Evolutionary conservation across 345 rosid genomes (phyloP).

Genomic region (Firmiana major): DNA sequence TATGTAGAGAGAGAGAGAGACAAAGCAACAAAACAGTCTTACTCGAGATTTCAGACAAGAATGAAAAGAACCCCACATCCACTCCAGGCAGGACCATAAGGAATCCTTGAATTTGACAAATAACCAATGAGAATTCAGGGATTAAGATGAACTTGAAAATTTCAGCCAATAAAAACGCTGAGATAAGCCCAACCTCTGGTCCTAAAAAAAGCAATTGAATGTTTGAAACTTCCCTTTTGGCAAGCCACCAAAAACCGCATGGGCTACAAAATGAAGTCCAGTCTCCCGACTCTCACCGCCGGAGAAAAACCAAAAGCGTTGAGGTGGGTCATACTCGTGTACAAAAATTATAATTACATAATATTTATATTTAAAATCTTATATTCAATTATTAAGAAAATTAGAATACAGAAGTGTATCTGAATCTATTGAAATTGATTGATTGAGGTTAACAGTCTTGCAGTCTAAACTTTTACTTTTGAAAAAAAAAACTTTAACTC

Average conservation of each 20-base stretch:
- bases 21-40: not conserved
- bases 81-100: constrained; percentile 20
- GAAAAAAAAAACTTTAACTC: no score
- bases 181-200: constrained; percentile 22
- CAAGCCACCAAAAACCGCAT: not conserved
- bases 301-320: not conserved
- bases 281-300: not conserved
- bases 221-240: not conserved
- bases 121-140: constrained; percentile 34
- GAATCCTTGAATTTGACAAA: constrained; percentile 28
- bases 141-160: constrained; percentile 26
- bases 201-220: not conserved
- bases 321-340: not conserved
- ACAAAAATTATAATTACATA: no score
- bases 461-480: no score
- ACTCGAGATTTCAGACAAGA: constrained; percentile 1
- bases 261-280: not conserved
- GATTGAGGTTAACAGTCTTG: no score
- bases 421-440: no score
- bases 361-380: no score
- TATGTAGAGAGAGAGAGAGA: not conserved
- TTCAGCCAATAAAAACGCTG: constrained; percentile 38
- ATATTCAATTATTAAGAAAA: no score
- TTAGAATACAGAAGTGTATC: no score
- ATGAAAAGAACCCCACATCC: not conserved